A percentile compares a stretch with the other conserved stretches of the same genome.
phyloP scores from a whole-genome alignment of 2,329 filamentous ascomycete genomes.

The Didymella segeticola region DNA sequence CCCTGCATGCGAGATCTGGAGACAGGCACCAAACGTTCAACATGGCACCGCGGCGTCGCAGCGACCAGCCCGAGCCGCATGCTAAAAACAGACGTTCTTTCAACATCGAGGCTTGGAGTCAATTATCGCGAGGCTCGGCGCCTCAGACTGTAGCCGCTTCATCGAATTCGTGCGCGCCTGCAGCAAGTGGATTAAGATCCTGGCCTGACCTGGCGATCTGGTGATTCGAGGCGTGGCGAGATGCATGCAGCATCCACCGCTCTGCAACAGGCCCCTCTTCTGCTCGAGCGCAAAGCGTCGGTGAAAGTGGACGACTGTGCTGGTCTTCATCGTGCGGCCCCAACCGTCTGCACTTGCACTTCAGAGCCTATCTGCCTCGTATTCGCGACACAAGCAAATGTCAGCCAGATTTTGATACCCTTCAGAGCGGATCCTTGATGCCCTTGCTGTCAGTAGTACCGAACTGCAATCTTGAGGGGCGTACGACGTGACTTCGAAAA shows the following conservation, averaged over 20 bases:
- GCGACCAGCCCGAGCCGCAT: conserved; percentile 22
- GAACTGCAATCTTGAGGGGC: background rate
- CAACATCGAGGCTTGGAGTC: conserved; percentile 20
- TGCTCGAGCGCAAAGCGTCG: background rate
- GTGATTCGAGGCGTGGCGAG: conserved; percentile 11
- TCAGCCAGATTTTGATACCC: background rate
- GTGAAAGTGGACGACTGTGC: background rate
- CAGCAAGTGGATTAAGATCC: conserved; percentile 9
- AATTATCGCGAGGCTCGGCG: conserved; percentile 23
- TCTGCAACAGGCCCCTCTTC: conserved; percentile 6
- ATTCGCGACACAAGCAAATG: background rate
- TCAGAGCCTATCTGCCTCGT: background rate
- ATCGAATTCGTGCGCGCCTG: conserved; percentile 15
- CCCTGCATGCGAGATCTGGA: conserved; percentile 37
- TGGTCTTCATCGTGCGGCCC: conserved; percentile 3
- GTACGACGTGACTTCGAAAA: conserved; percentile 6
- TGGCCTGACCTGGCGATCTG: conserved; percentile 10
- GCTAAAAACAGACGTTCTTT: conserved; percentile 25
- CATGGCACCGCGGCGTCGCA: conserved; percentile 19
- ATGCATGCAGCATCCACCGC: conserved; percentile 16
- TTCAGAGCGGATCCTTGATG: conserved; percentile 3
- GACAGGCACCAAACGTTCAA: conserved; percentile 30
- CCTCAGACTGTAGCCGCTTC: conserved; percentile 21
- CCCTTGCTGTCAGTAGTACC: background rate
- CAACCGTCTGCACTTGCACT: background rate